Evolutionary conservation across 495 filamentous ascomycete species (phyloP).

Genomic region (Hypoxylon trugodes): DNA sequence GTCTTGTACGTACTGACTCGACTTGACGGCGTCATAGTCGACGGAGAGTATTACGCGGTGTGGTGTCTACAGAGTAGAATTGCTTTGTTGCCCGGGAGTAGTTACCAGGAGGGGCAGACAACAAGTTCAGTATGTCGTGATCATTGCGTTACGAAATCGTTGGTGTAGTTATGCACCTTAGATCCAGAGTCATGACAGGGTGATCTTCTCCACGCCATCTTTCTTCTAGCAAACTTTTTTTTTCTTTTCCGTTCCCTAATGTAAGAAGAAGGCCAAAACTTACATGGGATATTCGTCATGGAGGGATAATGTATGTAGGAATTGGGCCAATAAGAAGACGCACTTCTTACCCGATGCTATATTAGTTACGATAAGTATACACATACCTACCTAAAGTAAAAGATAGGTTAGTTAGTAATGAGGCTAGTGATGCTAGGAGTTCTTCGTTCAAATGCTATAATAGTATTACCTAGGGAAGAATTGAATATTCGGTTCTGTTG

Average conservation of each 20-base stretch:
- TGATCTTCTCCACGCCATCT: background rate
- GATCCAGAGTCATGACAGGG: background rate
- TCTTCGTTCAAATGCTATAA: too few relatives aligned
- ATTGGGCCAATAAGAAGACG: background rate
- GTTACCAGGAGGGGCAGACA: background rate
- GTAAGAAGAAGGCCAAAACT: too few relatives aligned
- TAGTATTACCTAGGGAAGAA: too few relatives aligned
- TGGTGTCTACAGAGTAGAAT: background rate
- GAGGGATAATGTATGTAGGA: background rate
- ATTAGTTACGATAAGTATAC: too few relatives aligned
- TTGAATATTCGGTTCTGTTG: too few relatives aligned
- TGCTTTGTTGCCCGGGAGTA: background rate
- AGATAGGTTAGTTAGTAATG: too few relatives aligned
- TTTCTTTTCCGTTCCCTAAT: too few relatives aligned
- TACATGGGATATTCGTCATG: slow-evolving; percentile 13
- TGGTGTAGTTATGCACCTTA: background rate
- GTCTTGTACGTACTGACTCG: background rate
- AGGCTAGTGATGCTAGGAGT: too few relatives aligned
- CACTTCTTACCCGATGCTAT: too few relatives aligned
- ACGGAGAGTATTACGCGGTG: background rate
- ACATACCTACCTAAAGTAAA: too few relatives aligned
- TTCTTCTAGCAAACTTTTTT: background rate
- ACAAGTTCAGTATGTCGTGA: slow-evolving; percentile 11
- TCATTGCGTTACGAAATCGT: slow-evolving; percentile 17
- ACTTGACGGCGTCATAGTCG: slow-evolving; percentile 6